These are phyloP conservation scores for Pyrenophora seminiperda DNA, from an alignment of 2,329 filamentous ascomycete genomes.

Conservation along the genomic window DNA sequence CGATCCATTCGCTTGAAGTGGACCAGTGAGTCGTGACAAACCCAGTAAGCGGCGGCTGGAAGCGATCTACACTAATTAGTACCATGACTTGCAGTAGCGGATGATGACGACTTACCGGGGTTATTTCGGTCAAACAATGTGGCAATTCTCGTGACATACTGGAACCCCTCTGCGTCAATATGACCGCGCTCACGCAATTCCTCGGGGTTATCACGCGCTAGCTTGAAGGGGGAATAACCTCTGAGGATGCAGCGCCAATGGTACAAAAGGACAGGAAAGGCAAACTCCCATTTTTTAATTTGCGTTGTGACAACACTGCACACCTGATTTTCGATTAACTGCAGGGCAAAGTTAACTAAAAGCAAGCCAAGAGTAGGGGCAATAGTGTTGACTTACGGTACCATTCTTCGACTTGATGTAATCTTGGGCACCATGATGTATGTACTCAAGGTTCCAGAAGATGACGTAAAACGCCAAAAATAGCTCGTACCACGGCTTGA, in stretches of 20 bases:
- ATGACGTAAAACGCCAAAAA: constrained; percentile 45
- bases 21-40: constrained; percentile 32
- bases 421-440: constrained; percentile 39
- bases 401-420: constrained; percentile 45
- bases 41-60: constrained; percentile 37
- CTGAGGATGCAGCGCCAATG: constrained; percentile 43
- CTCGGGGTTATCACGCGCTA: constrained; percentile 44
- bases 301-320: constrained; percentile 42
- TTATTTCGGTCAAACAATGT: constrained; percentile 32
- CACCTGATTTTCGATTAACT: constrained; percentile 42
- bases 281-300: constrained; percentile 44
- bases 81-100: constrained; percentile 10
- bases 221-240: constrained; percentile 40
- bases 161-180: constrained; percentile 37
- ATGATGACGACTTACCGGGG: constrained; percentile 27
- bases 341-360: constrained; percentile 17
- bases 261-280: constrained; percentile 38
- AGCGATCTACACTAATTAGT: constrained; percentile 28
- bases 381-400: constrained; percentile 34
- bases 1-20: constrained; percentile 41
- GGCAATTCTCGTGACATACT: constrained; percentile 38
- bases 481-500: constrained; percentile 48
- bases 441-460: constrained; percentile 46
- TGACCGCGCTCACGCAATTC: constrained; percentile 38
- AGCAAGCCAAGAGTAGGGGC: neutral